phyloP scores from a whole-genome alignment of 345 rosid genomes.

The Bruguiera gymnorhiza region DNA sequence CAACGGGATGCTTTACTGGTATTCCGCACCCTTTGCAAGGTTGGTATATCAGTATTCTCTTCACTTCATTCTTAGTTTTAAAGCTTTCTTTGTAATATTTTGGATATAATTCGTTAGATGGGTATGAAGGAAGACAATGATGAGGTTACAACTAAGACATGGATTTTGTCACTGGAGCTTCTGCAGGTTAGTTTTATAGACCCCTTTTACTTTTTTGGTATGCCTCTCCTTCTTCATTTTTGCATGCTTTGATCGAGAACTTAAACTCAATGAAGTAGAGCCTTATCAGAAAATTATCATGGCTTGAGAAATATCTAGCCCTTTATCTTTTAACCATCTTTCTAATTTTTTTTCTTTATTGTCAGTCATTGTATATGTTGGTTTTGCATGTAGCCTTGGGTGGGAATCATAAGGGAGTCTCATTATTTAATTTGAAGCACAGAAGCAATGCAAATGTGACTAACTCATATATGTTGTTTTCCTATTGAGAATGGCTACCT shows the following conservation, averaged over 20 bases:
- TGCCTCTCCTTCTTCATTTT: background rate
- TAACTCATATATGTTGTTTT: background rate
- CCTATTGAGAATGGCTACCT: background rate
- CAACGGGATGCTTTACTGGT: constrained; percentile 91
- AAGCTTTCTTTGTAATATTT: constrained; percentile 17
- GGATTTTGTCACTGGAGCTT: constrained; percentile 93
- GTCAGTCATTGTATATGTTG: background rate
- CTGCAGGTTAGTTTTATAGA: constrained; percentile 65
- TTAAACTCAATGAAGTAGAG: background rate
- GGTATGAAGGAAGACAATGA: constrained; percentile 98
- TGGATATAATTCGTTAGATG: constrained; percentile 53
- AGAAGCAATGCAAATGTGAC: background rate
- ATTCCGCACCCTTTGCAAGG: constrained; percentile 99
- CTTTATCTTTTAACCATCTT: background rate
- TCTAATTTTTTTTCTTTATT: background rate
- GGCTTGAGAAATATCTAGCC: background rate
- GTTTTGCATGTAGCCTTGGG: background rate
- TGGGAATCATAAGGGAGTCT: background rate
- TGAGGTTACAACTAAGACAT: constrained; percentile 88
- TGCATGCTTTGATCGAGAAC: background rate
- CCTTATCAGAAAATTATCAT: background rate
- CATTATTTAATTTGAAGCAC: background rate
- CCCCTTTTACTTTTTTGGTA: constrained; percentile 1
- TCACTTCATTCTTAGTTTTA: constrained; percentile 18
- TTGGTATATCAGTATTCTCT: constrained; percentile 30